Evolutionary conservation across 192 early-diverging fungal genomes (phyloP).

Genomic region (Gonapodya prolifera): DNA sequence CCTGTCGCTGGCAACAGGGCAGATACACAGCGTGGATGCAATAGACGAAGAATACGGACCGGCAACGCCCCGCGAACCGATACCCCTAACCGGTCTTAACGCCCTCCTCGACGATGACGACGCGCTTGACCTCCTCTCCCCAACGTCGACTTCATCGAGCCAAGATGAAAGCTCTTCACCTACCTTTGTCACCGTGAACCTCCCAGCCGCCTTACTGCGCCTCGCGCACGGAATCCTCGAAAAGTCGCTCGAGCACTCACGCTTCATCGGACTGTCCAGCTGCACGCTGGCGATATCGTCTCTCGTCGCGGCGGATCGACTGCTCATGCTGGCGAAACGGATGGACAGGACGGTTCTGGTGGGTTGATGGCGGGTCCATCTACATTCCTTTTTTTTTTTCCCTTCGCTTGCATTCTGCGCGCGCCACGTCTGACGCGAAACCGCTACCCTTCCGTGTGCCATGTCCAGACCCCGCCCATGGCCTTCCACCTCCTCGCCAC

Average conservation of each 20-base stretch:
- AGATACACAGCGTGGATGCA: not conserved
- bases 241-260: not conserved
- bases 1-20: not conserved
- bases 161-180: not conserved
- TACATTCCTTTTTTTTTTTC: too few species aligned
- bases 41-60: not conserved
- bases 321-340: not conserved
- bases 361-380: too few species aligned
- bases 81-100: too few species aligned
- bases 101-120: not conserved
- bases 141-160: not conserved
- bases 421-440: too few species aligned
- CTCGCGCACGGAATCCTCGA: not conserved
- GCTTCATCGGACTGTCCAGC: not conserved
- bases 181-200: not conserved
- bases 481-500: too few species aligned
- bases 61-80: not conserved
- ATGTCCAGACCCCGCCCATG: too few species aligned
- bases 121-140: not conserved
- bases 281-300: not conserved
- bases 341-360: not conserved
- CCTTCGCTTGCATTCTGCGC: too few species aligned
- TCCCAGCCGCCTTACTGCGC: not conserved
- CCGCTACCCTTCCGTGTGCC: too few species aligned
- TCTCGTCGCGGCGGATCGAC: not conserved